These are phyloP conservation scores for Ramaria sp. DNA, from an alignment of 768 basidiomycete genomes.

Conservation along the genomic window DNA sequence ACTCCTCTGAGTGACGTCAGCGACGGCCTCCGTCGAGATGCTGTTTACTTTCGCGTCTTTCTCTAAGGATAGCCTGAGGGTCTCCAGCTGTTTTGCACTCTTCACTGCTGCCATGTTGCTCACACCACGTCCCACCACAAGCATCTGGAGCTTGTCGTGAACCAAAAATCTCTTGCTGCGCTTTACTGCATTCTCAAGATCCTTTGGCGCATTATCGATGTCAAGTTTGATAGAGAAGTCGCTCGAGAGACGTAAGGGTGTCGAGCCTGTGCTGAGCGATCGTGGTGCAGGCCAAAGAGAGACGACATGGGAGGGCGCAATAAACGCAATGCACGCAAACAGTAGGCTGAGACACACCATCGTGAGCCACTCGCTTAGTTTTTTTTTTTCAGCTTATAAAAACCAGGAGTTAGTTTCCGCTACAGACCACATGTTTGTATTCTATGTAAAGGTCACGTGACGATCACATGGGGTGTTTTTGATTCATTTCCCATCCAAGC, in stretches of 20 bases:
- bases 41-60: slow-evolving; percentile 21
- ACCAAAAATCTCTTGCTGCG: slow-evolving; percentile 33
- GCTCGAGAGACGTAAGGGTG: slow-evolving; percentile 33
- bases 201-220: slow-evolving; percentile 35
- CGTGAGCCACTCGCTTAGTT: neutral
- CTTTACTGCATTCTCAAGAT: slow-evolving; percentile 45
- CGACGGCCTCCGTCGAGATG: slow-evolving; percentile 44
- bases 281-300: slow-evolving; percentile 29
- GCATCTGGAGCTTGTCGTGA: slow-evolving; percentile 46
- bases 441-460: neutral
- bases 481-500: too few relatives aligned
- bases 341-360: neutral
- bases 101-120: slow-evolving; percentile 29
- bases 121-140: slow-evolving; percentile 48
- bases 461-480: neutral
- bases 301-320: neutral
- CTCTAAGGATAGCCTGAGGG: slow-evolving; percentile 33
- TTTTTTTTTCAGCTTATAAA: too few relatives aligned
- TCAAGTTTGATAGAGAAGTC: slow-evolving; percentile 39
- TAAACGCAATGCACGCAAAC: slow-evolving; percentile 1
- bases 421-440: too few relatives aligned
- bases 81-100: slow-evolving; percentile 30
- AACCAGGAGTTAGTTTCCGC: too few relatives aligned
- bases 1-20: slow-evolving; percentile 35
- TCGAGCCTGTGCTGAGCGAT: slow-evolving; percentile 27